Evolutionary conservation across 352 stramenopile genomes (phyloP).

Genomic region (Phytopythium litorale): DNA sequence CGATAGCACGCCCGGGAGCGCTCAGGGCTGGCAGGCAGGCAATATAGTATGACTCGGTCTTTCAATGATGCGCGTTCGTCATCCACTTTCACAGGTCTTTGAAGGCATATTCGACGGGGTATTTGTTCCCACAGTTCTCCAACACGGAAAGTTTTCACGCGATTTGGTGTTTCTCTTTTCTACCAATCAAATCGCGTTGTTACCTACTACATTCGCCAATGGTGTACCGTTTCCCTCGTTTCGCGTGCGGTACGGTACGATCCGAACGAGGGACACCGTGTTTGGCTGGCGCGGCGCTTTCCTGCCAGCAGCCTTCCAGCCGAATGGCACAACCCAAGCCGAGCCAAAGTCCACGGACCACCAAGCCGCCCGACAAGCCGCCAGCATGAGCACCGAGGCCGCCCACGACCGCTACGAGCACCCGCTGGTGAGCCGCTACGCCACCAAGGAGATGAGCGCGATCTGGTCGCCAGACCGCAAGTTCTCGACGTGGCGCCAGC

Average conservation of each 20-base stretch:
- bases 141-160: not conserved
- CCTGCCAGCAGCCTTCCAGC: not conserved
- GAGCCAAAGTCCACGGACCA: not conserved
- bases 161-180: not conserved
- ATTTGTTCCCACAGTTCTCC: not conserved
- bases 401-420: constrained; percentile 84
- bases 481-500: constrained; percentile 98
- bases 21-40: not conserved
- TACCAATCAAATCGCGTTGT: constrained; percentile 1
- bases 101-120: not conserved
- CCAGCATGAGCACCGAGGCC: constrained; percentile 22
- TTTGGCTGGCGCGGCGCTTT: constrained; percentile 5
- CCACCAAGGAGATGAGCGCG: constrained; percentile 99
- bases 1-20: not conserved
- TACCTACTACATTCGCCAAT: not conserved
- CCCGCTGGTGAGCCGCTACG: constrained; percentile 92
- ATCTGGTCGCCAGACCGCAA: constrained; percentile 98
- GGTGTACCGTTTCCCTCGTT: not conserved
- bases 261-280: constrained; percentile 6
- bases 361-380: not conserved
- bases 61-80: no score
- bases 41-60: not conserved
- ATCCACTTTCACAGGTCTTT: no score
- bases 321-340: constrained; percentile 1
- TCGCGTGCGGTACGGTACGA: not conserved